These are phyloP conservation scores for Lotmaria passim DNA, from an alignment of 208 protist species.

Conservation along the genomic window DNA sequence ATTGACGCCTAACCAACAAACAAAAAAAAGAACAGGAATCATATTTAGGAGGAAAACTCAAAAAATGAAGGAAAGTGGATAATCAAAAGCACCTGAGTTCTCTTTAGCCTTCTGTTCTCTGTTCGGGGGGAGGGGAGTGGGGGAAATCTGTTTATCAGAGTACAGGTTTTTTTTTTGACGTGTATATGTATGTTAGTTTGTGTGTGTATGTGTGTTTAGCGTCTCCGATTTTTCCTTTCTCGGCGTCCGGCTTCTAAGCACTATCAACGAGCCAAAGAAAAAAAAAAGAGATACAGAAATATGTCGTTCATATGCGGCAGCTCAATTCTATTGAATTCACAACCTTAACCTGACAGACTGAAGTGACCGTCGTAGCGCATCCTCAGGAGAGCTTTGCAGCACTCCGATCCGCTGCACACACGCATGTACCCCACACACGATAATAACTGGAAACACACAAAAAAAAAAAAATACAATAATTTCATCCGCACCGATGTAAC, in stretches of 20 bases:
- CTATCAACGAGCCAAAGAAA: not conserved
- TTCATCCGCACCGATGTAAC: no score
- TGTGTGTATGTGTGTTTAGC: not conserved
- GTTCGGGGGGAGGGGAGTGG: no score
- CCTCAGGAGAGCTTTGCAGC: no score
- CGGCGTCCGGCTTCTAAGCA: no score
- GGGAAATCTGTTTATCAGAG: no score
- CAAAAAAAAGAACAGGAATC: slow-evolving; percentile 10
- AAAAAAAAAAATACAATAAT: no score
- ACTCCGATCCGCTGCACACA: no score
- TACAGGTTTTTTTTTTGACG: not conserved
- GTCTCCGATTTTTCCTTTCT: not conserved
- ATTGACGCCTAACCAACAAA: slow-evolving; percentile 4
- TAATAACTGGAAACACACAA: no score
- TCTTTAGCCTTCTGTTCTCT: not conserved
- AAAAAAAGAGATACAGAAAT: not conserved
- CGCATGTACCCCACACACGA: no score
- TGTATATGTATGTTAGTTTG: slow-evolving; percentile 1
- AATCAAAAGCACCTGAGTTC: not conserved
- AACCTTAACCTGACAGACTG: not conserved
- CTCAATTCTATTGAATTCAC: no score
- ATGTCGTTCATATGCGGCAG: no score
- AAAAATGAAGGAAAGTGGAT: slow-evolving; percentile 1
- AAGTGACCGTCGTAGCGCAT: no score
- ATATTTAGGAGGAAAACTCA: slow-evolving; percentile 9